These are phyloP conservation scores for Aureobasidium zeae DNA, from an alignment of 2,329 filamentous ascomycete species.

Conservation along the genomic window DNA sequence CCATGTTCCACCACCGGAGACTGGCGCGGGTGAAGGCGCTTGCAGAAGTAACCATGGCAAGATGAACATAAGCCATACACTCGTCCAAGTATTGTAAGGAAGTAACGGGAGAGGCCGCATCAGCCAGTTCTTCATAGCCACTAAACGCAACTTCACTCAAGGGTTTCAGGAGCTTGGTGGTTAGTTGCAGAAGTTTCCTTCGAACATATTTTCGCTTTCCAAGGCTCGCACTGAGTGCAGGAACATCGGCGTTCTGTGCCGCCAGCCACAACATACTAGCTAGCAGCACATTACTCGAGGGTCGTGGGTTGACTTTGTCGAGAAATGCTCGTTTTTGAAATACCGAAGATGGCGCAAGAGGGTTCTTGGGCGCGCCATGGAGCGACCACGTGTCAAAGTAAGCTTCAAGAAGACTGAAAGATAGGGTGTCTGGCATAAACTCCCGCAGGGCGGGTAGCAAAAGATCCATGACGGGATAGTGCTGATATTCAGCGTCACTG, in stretches of 20 bases:
- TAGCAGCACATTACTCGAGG: background rate
- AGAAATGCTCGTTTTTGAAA: background rate
- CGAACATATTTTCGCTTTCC: background rate
- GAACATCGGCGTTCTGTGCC: background rate
- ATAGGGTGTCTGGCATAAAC: background rate
- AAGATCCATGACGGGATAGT: background rate
- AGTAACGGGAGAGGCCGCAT: background rate
- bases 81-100: background rate
- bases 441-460: background rate
- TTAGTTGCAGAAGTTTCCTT: background rate
- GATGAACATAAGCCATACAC: background rate
- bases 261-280: background rate
- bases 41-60: background rate
- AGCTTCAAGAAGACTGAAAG: background rate
- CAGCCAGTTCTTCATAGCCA: background rate
- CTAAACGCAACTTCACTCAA: background rate
- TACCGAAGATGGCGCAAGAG: background rate
- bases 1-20: background rate
- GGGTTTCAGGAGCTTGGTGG: background rate
- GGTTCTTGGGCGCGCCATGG: background rate
- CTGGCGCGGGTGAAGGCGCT: background rate
- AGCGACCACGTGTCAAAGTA: background rate
- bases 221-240: background rate
- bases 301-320: background rate
- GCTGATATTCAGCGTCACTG: background rate